Evolutionary conservation across 768 basidiomycete genomes (phyloP), one percentile per base, ranked within the genome.

Genomic region (Pulveroboletus sp.): DNA sequence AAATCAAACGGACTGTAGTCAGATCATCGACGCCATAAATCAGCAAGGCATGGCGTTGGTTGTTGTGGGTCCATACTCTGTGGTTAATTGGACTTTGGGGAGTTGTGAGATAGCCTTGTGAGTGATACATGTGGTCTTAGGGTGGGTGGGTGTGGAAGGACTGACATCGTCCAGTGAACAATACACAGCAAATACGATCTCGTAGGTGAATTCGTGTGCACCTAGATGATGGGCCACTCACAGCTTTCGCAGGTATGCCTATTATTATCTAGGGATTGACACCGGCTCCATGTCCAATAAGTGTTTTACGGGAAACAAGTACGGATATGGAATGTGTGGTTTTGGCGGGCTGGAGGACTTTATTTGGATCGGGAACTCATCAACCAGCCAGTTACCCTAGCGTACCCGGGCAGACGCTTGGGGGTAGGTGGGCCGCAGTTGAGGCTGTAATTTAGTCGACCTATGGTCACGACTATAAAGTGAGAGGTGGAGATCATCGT

Each of bases 71-170:
- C 37, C 42, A 5, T 55, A 43, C 35, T 43, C 53, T 8, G 26
- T 44, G 7, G 30, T 33, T 15, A 43, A 32, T 15, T 44, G 53
- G 53, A 42, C 24, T 32, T 43, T 40, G 11, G 28, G 27, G 17
- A 49, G 53, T 36, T 54, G 53, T 9, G 49, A 41, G 14, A 37
- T 55, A 35, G 21, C 35, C 10, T 49, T 44, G 46, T 55, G 24
- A 52, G 51, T 39, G 24, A n/a, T 14, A 4, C 49, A n/a, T 38
- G 24, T 26, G 28, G 26, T 11, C 18, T 39, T 9, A 2, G 8
- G 35, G 41, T 8, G 13, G 17, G 24, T 7, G 31, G 10, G 10
- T 31, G 31, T 31, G 21, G 9, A 21, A 21, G n/a, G 17, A 28
- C 36, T 43, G 37, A 52, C 42, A 9, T 31, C 13, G 28, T 6